These are phyloP conservation scores for Candida takata DNA, from an alignment of 805 yeast genomes.

Conservation along the genomic window DNA sequence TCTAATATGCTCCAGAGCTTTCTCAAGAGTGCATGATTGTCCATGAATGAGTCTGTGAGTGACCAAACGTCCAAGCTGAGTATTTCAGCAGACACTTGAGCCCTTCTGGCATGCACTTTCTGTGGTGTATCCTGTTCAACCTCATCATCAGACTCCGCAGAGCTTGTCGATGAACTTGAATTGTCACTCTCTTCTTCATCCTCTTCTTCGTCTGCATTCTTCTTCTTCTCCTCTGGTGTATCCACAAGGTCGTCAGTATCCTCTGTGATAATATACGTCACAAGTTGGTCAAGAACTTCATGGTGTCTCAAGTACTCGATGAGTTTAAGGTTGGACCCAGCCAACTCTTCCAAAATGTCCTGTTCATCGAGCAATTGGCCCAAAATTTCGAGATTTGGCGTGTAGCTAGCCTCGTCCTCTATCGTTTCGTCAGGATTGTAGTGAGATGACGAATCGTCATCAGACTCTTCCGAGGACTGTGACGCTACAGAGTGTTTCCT, in stretches of 20 bases:
- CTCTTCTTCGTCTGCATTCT: slow-evolving; percentile 13
- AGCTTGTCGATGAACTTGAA: slow-evolving; percentile 23
- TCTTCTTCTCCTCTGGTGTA: neutral
- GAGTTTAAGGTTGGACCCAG: slow-evolving; percentile 66
- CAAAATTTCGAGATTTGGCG: slow-evolving; percentile 36
- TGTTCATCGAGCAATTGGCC: slow-evolving; percentile 68
- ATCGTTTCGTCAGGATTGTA: slow-evolving; percentile 22
- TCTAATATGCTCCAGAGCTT: slow-evolving; percentile 79
- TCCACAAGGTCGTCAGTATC: slow-evolving; percentile 2
- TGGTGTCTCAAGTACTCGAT: slow-evolving; percentile 78
- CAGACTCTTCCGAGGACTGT: slow-evolving; percentile 13
- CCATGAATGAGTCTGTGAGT: slow-evolving; percentile 83
- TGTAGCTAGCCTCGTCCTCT: slow-evolving; percentile 28
- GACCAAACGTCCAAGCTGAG: slow-evolving; percentile 92
- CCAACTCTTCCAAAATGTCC: slow-evolving; percentile 64
- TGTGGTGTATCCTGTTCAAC: slow-evolving; percentile 30
- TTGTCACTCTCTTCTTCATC: slow-evolving; percentile 18
- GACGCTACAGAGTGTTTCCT: slow-evolving; percentile 17
- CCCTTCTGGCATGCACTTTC: slow-evolving; percentile 34
- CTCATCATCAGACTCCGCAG: slow-evolving; percentile 24
- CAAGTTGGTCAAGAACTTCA: slow-evolving; percentile 58
- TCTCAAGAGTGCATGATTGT: slow-evolving; percentile 54
- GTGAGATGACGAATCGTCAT: slow-evolving; percentile 11
- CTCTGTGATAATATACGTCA: slow-evolving; percentile 49
- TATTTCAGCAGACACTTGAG: slow-evolving; percentile 81